Evolutionary conservation across 768 basidiomycete genomes (phyloP).

Genomic region (Phaffia tasmanica): DNA sequence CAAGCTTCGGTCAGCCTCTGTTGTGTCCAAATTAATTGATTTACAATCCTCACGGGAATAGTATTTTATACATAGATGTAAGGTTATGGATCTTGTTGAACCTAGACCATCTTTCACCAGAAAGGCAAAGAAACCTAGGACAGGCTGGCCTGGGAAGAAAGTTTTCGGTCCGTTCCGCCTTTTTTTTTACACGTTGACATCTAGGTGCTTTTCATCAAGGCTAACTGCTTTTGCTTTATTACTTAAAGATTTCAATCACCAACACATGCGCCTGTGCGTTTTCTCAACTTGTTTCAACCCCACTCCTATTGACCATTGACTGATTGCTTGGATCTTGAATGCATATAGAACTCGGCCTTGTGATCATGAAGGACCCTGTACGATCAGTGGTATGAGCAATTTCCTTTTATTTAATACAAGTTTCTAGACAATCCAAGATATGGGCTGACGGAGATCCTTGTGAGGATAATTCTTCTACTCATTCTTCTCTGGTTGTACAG

Average conservation of each 20-base stretch:
- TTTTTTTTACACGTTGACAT: background rate
- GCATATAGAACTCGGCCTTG: slow-evolving; percentile 19
- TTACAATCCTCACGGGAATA: background rate
- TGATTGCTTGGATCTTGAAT: background rate
- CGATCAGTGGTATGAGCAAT: background rate
- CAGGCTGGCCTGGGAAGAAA: background rate
- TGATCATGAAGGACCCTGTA: slow-evolving; percentile 18
- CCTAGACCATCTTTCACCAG: background rate
- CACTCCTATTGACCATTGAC: background rate
- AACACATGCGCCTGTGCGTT: background rate
- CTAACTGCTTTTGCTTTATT: background rate
- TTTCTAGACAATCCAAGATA: too few species aligned
- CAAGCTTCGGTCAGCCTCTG: background rate
- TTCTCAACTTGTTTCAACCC: background rate
- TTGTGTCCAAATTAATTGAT: background rate
- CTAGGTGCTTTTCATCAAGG: background rate
- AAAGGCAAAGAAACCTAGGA: background rate
- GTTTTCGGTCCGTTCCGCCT: background rate
- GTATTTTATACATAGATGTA: slow-evolving; percentile 15
- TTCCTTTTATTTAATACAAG: background rate
- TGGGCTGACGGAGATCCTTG: too few species aligned
- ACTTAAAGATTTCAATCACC: background rate
- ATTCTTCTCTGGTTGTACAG: background rate
- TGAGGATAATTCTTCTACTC: too few species aligned
- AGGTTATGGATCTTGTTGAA: slow-evolving; percentile 7